phyloP scores from a whole-genome alignment of 306 rosid genomes.

The Sechiopsis laciniata region DNA sequence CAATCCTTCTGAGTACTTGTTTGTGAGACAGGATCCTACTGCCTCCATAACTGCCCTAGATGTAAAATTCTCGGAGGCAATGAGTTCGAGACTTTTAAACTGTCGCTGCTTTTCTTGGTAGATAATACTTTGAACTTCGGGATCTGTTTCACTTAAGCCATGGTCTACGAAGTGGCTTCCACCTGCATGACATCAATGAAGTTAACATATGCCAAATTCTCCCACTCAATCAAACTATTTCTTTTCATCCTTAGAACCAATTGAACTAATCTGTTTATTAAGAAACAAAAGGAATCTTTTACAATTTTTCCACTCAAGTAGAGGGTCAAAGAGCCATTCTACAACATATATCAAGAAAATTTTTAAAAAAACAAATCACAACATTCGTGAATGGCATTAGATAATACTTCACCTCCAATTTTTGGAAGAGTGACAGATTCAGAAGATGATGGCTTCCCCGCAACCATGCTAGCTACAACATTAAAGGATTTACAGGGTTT shows the following conservation, averaged over 20 bases:
- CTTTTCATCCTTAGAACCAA: background rate
- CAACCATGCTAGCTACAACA: constrained; percentile 44
- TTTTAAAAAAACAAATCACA: background rate
- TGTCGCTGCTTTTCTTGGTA: constrained; percentile 72
- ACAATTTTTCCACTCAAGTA: background rate
- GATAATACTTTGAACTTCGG: constrained; percentile 62
- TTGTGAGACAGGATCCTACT: constrained; percentile 92
- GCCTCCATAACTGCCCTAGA: constrained; percentile 98
- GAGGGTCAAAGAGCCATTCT: background rate
- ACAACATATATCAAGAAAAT: background rate
- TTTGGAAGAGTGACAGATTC: constrained; percentile 40
- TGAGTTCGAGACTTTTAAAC: constrained; percentile 86
- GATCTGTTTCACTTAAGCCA: constrained; percentile 75
- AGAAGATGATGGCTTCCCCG: constrained; percentile 46
- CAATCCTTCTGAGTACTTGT: constrained; percentile 90
- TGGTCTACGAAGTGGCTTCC: constrained; percentile 54
- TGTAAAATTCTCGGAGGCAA: constrained; percentile 93
- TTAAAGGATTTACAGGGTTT: constrained; percentile 43
- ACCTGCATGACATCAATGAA: background rate
- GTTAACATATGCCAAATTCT: constrained; percentile 10
- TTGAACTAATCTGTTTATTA: background rate
- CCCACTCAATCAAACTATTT: background rate
- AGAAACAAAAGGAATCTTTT: background rate
- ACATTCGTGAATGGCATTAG: background rate
- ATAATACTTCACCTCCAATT: constrained; percentile 46